Percentiles rank a stretch among this genome's conserved stretches.
These are phyloP conservation scores for Lasiosphaeriaceae sp. DNA, from an alignment of 495 filamentous ascomycete species.

Conservation along the genomic window DNA sequence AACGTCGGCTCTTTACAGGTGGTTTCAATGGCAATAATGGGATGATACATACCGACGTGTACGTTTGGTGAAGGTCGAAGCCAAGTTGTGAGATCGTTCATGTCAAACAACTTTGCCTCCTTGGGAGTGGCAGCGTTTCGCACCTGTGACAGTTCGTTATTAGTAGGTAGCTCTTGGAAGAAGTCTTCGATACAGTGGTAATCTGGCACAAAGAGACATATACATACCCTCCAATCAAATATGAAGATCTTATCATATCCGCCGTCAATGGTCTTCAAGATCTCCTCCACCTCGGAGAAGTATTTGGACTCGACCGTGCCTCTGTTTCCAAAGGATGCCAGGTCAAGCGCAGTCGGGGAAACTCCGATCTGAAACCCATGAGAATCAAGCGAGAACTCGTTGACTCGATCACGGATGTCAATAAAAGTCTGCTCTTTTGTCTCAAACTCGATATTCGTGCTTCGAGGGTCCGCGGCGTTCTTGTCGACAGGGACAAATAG, in stretches of 20 bases:
- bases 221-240: conserved; percentile 12
- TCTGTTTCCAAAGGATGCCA: conserved; percentile 1
- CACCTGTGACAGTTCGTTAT: conserved; percentile 1
- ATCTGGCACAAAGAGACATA: no score
- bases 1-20: background rate
- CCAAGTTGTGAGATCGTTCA: conserved; percentile 13
- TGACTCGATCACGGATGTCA: conserved; percentile 6
- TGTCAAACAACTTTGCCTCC: conserved; percentile 5
- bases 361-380: conserved; percentile 8
- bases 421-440: conserved; percentile 8
- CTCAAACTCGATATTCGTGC: conserved; percentile 12
- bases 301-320: background rate
- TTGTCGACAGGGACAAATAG: conserved; percentile 8
- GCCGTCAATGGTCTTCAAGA: conserved; percentile 5
- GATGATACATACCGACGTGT: conserved; percentile 9
- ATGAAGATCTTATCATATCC: conserved; percentile 12
- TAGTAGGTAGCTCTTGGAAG: background rate
- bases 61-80: conserved; percentile 11
- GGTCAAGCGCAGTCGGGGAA: conserved; percentile 1
- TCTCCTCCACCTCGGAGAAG: conserved; percentile 9
- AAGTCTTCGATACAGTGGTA: no score
- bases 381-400: conserved; percentile 5
- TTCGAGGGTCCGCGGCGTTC: background rate
- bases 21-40: no score
- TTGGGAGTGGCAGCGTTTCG: conserved; percentile 8